A percentile compares a stretch with the other conserved stretches of the same genome.
phyloP scores from a whole-genome alignment of 2,329 filamentous ascomycete species.

The Herpomyces periplanetae region DNA sequence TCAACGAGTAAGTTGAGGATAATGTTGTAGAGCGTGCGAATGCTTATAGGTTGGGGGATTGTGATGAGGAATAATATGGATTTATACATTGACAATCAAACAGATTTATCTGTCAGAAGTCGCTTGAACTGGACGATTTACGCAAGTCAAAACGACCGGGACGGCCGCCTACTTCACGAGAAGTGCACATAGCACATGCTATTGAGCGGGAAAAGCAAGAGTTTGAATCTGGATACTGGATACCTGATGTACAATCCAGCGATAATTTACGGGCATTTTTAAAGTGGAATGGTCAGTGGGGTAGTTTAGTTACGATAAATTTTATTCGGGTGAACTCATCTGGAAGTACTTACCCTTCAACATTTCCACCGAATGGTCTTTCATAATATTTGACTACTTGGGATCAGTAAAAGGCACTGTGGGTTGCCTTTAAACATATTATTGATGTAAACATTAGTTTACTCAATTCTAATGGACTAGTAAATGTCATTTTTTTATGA shows the following conservation, averaged over 20 bases:
- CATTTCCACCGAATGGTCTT: conserved; percentile 24
- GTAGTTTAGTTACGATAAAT: conserved; percentile 28
- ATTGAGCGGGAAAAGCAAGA: conserved; percentile 33
- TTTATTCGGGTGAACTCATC: conserved; percentile 32
- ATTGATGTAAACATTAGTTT: too few species aligned
- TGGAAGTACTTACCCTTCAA: conserved; percentile 23
- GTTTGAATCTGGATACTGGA: conserved; percentile 44
- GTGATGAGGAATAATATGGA: conserved; percentile 7
- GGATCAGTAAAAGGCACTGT: too few species aligned
- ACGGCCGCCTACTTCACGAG: conserved; percentile 31
- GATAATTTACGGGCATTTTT: conserved; percentile 23
- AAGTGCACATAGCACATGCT: conserved; percentile 33
- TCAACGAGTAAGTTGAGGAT: background rate
- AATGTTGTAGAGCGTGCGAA: background rate
- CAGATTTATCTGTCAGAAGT: too few species aligned
- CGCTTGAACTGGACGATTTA: conserved; percentile 20
- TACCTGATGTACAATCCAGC: conserved; percentile 32
- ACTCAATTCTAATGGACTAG: too few species aligned
- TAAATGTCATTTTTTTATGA: too few species aligned
- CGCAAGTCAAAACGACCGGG: conserved; percentile 34
- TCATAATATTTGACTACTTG: too few species aligned
- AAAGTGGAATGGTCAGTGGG: conserved; percentile 50
- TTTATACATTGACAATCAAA: conserved; percentile 24
- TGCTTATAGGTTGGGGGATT: conserved; percentile 1
- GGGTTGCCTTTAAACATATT: too few species aligned